Evolutionary conservation across 1,139 yeast species (phyloP).

Genomic region (Geotrichum macrosporum): DNA sequence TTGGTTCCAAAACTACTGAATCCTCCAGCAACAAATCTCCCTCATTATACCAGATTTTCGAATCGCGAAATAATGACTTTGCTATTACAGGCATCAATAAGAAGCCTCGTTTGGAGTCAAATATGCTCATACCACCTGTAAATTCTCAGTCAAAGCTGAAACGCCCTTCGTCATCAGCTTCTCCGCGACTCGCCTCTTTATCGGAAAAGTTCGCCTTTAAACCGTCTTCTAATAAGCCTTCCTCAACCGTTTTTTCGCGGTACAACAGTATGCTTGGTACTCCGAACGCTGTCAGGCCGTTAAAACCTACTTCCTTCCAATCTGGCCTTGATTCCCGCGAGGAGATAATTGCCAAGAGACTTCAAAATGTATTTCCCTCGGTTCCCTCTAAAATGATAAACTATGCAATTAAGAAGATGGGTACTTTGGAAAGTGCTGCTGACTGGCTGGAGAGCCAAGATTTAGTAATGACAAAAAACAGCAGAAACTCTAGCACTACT

Average conservation of each 20-base stretch:
- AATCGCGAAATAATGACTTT: neutral
- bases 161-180: slow-evolving; percentile 18
- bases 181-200: slow-evolving; percentile 26
- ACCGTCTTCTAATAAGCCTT: slow-evolving; percentile 9
- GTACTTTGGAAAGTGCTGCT: slow-evolving; percentile 38
- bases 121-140: neutral
- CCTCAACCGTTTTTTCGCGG: slow-evolving; percentile 27
- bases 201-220: slow-evolving; percentile 27
- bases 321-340: slow-evolving; percentile 20
- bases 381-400: slow-evolving; percentile 31
- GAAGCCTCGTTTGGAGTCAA: slow-evolving; percentile 4
- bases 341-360: slow-evolving; percentile 24
- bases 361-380: slow-evolving; percentile 33
- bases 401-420: slow-evolving; percentile 36
- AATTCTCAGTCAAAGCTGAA: slow-evolving; percentile 15
- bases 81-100: neutral
- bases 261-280: slow-evolving; percentile 23
- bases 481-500: slow-evolving; percentile 14
- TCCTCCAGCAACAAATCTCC: neutral
- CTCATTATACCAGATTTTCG: slow-evolving; percentile 4
- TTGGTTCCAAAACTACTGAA: slow-evolving; percentile 11
- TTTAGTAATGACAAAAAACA: slow-evolving; percentile 9
- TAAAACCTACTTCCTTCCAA: slow-evolving; percentile 5
- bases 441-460: slow-evolving; percentile 33
- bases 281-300: slow-evolving; percentile 4